Evolutionary conservation across 2,329 filamentous ascomycete species (phyloP).

Genomic region (Botrytis squamosa): DNA sequence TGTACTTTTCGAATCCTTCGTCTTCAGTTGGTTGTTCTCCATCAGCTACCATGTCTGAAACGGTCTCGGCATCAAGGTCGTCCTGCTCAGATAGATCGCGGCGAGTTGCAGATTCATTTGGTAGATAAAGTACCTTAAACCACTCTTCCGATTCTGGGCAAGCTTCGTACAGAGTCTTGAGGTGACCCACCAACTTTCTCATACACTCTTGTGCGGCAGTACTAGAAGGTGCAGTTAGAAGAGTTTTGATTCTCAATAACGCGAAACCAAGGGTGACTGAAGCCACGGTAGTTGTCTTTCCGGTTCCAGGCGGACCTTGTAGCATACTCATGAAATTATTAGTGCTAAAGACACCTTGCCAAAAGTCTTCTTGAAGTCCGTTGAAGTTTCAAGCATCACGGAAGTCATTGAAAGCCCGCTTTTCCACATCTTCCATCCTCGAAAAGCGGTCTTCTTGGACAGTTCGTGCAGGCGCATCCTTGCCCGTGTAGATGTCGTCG

Average conservation of each 20-base stretch:
- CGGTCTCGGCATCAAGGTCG: too few relatives aligned
- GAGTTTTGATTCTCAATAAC: not conserved
- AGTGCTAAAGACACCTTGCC: not conserved
- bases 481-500: too few relatives aligned
- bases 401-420: not conserved
- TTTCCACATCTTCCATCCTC: not conserved
- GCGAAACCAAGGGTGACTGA: constrained; percentile 4
- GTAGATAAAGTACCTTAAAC: too few relatives aligned
- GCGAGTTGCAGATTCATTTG: too few relatives aligned
- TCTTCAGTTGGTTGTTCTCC: too few relatives aligned
- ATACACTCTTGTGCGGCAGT: not conserved
- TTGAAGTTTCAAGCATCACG: too few relatives aligned
- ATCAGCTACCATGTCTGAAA: too few relatives aligned
- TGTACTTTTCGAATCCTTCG: too few relatives aligned
- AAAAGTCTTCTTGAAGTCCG: too few relatives aligned
- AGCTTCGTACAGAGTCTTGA: not conserved
- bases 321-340: constrained; percentile 9
- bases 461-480: too few relatives aligned
- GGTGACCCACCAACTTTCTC: not conserved
- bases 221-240: constrained; percentile 21
- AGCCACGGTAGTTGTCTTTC: constrained; percentile 21
- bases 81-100: too few relatives aligned
- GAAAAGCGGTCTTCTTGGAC: too few relatives aligned
- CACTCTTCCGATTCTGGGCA: not conserved
- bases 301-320: constrained; percentile 25